Evolutionary conservation across 2,329 filamentous ascomycete species (phyloP).

Genomic region (Alternaria gaisen): DNA sequence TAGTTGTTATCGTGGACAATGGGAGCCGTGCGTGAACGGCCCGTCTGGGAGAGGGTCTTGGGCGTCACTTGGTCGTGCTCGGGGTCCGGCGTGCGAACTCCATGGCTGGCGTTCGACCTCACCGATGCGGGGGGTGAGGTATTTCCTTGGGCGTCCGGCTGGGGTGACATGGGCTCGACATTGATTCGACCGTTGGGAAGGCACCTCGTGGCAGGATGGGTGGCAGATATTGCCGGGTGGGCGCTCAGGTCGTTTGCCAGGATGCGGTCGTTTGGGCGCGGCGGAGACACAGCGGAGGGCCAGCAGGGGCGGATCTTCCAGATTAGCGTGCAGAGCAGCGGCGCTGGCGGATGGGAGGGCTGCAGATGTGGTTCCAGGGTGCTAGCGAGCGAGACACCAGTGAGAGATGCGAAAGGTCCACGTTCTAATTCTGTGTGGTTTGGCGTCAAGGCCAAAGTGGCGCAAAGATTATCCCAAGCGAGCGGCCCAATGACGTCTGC

Average conservation of each 20-base stretch:
- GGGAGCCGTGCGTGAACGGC: conserved; percentile 52
- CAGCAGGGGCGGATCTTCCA: conserved; percentile 25
- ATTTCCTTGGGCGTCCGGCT: conserved; percentile 49
- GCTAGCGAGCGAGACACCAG: conserved; percentile 21
- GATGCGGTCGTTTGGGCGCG: conserved; percentile 31
- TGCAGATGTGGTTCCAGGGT: conserved; percentile 17
- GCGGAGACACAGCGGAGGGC: conserved; percentile 33
- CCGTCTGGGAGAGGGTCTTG: conserved; percentile 47
- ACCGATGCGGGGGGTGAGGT: conserved; percentile 53
- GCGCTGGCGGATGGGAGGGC: conserved; percentile 20
- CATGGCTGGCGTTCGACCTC: conserved; percentile 47
- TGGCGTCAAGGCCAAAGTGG: conserved; percentile 29
- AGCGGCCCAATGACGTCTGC: conserved; percentile 40
- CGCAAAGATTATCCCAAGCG: conserved; percentile 35
- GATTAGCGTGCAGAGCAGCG: conserved; percentile 26
- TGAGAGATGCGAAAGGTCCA: conserved; percentile 36
- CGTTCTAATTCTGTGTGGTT: conserved; percentile 42
- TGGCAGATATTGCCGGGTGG: conserved; percentile 46
- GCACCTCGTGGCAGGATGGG: conserved; percentile 44
- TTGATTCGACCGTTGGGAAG: conserved; percentile 49
- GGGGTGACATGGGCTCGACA: conserved; percentile 55
- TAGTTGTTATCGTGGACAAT: conserved; percentile 37
- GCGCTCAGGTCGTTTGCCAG: conserved; percentile 29
- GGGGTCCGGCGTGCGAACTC: conserved; percentile 27
- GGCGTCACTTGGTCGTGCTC: conserved; percentile 36